phyloP scores from a whole-genome alignment of 352 stramenopile genomes.

The Phytophthora aleatoria region DNA sequence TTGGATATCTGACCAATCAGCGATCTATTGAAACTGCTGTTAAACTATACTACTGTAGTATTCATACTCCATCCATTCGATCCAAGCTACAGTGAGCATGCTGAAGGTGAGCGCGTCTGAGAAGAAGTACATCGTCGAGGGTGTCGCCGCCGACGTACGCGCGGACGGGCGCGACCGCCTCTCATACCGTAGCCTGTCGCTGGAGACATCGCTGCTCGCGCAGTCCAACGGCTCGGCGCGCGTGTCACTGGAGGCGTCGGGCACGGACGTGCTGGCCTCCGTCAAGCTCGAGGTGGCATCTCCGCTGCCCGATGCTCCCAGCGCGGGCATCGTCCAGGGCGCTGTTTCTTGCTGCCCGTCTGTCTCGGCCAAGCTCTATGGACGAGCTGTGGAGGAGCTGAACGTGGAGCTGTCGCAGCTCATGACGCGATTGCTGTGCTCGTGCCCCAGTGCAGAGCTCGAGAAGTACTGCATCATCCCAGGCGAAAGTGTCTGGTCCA shows the following conservation, averaged over 20 bases:
- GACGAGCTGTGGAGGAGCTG: slow-evolving; percentile 72
- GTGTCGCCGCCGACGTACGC: slow-evolving; percentile 72
- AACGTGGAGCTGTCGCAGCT: slow-evolving; percentile 83
- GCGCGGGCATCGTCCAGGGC: slow-evolving; percentile 58
- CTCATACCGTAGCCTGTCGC: slow-evolving; percentile 58
- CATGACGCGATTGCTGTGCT: slow-evolving; percentile 70
- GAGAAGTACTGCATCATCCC: slow-evolving; percentile 71
- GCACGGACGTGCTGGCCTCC: slow-evolving; percentile 77
- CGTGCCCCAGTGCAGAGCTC: slow-evolving; percentile 55
- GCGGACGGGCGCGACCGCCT: slow-evolving; percentile 69
- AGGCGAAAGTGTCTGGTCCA: slow-evolving; percentile 73
- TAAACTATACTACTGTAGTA: no score
- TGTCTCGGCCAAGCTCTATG: slow-evolving; percentile 73
- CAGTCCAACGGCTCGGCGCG: slow-evolving; percentile 83
- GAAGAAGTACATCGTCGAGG: slow-evolving; percentile 74
- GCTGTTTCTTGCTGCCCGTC: slow-evolving; percentile 71
- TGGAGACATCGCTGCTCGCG: slow-evolving; percentile 74
- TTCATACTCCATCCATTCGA: slow-evolving; percentile 8
- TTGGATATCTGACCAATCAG: background rate
- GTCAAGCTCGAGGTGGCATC: slow-evolving; percentile 78
- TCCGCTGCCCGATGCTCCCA: slow-evolving; percentile 49
- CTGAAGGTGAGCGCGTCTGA: slow-evolving; percentile 80
- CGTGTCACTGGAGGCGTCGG: slow-evolving; percentile 63
- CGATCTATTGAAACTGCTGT: background rate
- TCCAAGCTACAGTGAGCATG: slow-evolving; percentile 34